Evolutionary conservation across 2,329 filamentous ascomycete species (phyloP).

Genomic region (Paraphoma sp.): DNA sequence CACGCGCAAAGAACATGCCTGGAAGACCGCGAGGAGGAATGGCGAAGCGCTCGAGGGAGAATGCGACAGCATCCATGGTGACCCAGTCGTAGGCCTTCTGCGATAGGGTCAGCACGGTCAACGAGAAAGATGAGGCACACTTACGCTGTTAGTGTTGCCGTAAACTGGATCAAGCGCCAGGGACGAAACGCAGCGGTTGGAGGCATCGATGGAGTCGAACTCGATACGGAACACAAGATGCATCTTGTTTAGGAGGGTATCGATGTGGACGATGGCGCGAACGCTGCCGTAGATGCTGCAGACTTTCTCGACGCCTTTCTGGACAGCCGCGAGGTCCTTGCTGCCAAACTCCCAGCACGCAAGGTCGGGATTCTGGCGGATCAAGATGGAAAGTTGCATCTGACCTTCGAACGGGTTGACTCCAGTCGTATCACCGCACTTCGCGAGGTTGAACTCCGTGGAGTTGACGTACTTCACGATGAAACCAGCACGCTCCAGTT

Average conservation of each 20-base stretch:
- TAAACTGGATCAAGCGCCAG: conserved; percentile 9
- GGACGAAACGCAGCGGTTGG: conserved; percentile 33
- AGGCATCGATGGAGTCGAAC: conserved; percentile 37
- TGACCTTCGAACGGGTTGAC: conserved; percentile 44
- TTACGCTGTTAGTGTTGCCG: conserved; percentile 11
- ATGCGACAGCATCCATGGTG: conserved; percentile 19
- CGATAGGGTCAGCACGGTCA: conserved; percentile 16
- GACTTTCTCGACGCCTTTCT: conserved; percentile 16
- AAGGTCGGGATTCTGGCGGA: conserved; percentile 21
- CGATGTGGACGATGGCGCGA: conserved; percentile 26
- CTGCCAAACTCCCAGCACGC: conserved; percentile 17
- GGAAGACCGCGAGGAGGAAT: conserved; percentile 1
- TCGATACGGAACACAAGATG: conserved; percentile 37
- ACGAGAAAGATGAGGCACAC: conserved; percentile 1
- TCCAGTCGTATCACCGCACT: conserved; percentile 28
- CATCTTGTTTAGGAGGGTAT: conserved; percentile 21
- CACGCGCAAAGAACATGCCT: conserved; percentile 1
- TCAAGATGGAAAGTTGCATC: conserved; percentile 27
- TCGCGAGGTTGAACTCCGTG: conserved; percentile 32
- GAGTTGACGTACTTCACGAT: conserved; percentile 25
- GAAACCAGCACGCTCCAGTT: conserved; percentile 30
- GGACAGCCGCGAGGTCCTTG: conserved; percentile 20
- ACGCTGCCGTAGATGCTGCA: conserved; percentile 25
- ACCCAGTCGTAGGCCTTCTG: conserved; percentile 32
- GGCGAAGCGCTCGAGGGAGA: conserved; percentile 24